Conservation (phyloP, 768 basidiomycete genomes). For the Megacollybia marginata region DNA sequence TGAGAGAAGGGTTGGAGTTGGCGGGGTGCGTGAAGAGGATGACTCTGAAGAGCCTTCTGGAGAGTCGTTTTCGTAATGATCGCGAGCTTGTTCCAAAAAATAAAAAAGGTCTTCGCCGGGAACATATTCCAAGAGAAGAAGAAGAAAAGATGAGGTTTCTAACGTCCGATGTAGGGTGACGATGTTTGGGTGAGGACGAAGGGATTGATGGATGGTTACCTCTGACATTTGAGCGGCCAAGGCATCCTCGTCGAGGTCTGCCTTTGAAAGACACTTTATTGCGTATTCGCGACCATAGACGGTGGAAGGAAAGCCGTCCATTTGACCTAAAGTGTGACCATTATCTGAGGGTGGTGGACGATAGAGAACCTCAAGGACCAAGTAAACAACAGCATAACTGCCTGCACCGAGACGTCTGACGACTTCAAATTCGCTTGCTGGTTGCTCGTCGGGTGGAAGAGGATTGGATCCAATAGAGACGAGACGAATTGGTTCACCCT, state of each 20-base stretch:
- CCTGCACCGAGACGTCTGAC: constrained; percentile 81
- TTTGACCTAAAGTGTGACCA: constrained; percentile 46
- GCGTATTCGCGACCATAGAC: constrained; percentile 80
- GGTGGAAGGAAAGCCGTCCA: constrained; percentile 37
- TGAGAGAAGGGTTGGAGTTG: constrained; percentile 88
- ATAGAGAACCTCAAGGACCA: constrained; percentile 67
- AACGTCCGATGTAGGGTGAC: constrained; percentile 91
- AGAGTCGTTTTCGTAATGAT: constrained; percentile 57
- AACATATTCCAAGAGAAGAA: constrained; percentile 91
- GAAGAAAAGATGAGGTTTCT: constrained; percentile 85
- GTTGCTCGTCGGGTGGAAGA: constrained; percentile 30
- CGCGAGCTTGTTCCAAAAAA: constrained; percentile 94
- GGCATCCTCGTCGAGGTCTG: constrained; percentile 83
- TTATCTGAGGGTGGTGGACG: constrained; percentile 43
- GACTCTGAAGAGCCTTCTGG: constrained; percentile 29
- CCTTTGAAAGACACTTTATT: constrained; percentile 95
- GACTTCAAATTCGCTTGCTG: constrained; percentile 73
- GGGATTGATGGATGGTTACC: constrained; percentile 91
- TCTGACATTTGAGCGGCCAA: constrained; percentile 87
- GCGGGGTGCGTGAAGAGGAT: constrained; percentile 66
- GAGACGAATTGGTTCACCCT: constrained; percentile 57
- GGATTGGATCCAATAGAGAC: constrained; percentile 39
- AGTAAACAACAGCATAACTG: constrained; percentile 91
- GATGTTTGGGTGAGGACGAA: constrained; percentile 86
- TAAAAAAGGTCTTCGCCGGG: constrained; percentile 97